Evolutionary conservation across 257 asterid genomes (phyloP), one percentile per base, ranked within the genome.

Genomic region (Fraxinus pennsylvanica): DNA sequence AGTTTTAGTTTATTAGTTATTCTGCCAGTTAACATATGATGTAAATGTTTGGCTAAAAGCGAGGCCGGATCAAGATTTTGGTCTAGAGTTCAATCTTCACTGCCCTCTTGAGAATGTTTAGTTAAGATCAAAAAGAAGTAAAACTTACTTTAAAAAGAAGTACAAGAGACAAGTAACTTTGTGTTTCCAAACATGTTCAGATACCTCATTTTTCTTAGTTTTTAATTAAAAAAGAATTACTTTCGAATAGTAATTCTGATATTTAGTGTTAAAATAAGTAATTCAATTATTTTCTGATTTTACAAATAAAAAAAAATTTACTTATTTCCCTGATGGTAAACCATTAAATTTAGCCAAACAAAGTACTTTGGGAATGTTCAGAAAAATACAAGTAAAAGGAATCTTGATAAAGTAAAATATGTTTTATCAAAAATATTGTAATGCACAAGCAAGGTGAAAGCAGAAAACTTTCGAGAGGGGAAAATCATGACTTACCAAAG

Each of bases 401-500:
- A 1, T 6, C 22, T 54, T 54, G 65, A 54, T 6, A 5, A n/a
- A 19, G 27, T 15, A 54, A 15, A 15, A 54, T 4, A 52, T 19
- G 9, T 52, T 22, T 66, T 57, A 22, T 21, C 39, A 27, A 65
- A n/a, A 33, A 22, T 59, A 50, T 67, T 32, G 32, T 74, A 22
- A 25, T 68, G 52, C 57, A 70, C 6, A 5, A 41, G 71, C 54
- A 70, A 72, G n/a, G 45, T 25, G 47, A 50, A 69, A 8, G 33
- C n/a, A 50, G 25, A 68, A 68, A 6, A 52, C 65, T 43, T 57
- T 61, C 9, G 1, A 80, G 17, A 54, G 66, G 65, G 50, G 75
- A 5, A 27, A 29, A 71, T 14, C 21, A 41, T 35, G 67, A 82
- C 90, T 80, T 78, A 93, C 99, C 90, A 93, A 85, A 61, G 98